Evolutionary conservation across 2,329 filamentous ascomycete species (phyloP).

Genomic region (Neurospora crassa): DNA sequence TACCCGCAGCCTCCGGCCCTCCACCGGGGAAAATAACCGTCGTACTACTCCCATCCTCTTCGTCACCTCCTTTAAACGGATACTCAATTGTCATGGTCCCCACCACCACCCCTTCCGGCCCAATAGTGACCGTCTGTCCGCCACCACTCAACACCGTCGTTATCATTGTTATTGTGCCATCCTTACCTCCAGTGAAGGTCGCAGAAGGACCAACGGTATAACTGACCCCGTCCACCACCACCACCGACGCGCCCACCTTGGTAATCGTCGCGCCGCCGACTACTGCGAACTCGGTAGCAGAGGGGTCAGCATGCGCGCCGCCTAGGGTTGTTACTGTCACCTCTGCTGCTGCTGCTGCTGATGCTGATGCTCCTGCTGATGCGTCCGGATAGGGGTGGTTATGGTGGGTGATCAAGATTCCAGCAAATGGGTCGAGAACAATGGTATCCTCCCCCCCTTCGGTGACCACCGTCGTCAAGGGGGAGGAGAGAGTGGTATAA

Average conservation of each 20-base stretch:
- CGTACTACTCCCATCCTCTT: slow-evolving; percentile 23
- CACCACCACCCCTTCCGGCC: slow-evolving; percentile 37
- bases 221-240: slow-evolving; percentile 39
- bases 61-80: slow-evolving; percentile 25
- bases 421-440: slow-evolving; percentile 32
- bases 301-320: slow-evolving; percentile 26
- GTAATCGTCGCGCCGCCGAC: slow-evolving; percentile 44
- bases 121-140: slow-evolving; percentile 39
- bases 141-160: slow-evolving; percentile 36
- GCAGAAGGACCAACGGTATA: slow-evolving; percentile 41
- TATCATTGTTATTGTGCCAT: neutral
- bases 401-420: neutral
- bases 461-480: slow-evolving; percentile 34
- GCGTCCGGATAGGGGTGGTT: neutral
- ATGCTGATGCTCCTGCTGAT: neutral
- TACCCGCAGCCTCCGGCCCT: neutral
- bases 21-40: slow-evolving; percentile 26
- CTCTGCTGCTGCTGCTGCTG: neutral
- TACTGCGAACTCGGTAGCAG: slow-evolving; percentile 33
- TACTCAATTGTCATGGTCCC: slow-evolving; percentile 34
- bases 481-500: slow-evolving; percentile 29
- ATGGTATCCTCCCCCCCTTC: slow-evolving; percentile 43
- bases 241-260: slow-evolving; percentile 35
- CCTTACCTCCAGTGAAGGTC: slow-evolving; percentile 9
- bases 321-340: slow-evolving; percentile 30